These are phyloP conservation scores for Parvularia atlantis DNA, from an alignment of 78 protist species.

Conservation along the genomic window DNA sequence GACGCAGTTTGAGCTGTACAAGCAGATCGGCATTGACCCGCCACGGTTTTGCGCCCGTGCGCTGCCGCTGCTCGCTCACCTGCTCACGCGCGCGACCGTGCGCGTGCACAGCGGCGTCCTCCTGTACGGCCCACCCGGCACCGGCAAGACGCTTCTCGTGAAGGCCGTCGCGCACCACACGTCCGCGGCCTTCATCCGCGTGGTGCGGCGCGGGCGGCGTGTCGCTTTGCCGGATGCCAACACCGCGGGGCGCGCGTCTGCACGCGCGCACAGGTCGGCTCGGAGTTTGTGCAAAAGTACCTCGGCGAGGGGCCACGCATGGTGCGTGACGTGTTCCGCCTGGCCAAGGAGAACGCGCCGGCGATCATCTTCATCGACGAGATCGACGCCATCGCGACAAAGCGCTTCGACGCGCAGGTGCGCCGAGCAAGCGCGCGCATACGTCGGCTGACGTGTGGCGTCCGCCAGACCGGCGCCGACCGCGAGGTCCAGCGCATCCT, in stretches of 20 bases:
- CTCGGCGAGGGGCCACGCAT: conserved; percentile 99
- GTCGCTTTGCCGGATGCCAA: conserved; percentile 14
- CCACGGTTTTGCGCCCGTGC: too few species aligned
- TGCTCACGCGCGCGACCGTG: too few species aligned
- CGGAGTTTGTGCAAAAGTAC: conserved; percentile 99
- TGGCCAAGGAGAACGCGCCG: conserved; percentile 97
- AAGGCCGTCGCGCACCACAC: conserved; percentile 99
- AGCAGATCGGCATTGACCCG: conserved; percentile 97
- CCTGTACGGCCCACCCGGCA: conserved; percentile 99
- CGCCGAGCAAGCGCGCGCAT: too few species aligned
- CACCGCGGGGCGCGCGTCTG: too few species aligned
- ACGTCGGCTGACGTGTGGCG: too few species aligned
- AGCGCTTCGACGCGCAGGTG: conserved; percentile 96
- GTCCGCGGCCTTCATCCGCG: conserved; percentile 91
- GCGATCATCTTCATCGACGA: conserved; percentile 99
- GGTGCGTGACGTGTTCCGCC: conserved; percentile 98
- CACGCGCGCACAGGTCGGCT: too few species aligned
- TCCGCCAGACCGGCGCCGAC: conserved; percentile 94
- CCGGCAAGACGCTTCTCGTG: conserved; percentile 59
- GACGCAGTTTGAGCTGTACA: conserved; percentile 86
- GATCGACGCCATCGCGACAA: conserved; percentile 96
- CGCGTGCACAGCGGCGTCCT: too few species aligned
- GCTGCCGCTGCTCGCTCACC: too few species aligned
- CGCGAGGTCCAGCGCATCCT: conserved; percentile 99
- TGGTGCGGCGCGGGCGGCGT: too few species aligned